Conservation (phyloP, 169 alveolate species). For the Perkinsus marinus region DNA sequence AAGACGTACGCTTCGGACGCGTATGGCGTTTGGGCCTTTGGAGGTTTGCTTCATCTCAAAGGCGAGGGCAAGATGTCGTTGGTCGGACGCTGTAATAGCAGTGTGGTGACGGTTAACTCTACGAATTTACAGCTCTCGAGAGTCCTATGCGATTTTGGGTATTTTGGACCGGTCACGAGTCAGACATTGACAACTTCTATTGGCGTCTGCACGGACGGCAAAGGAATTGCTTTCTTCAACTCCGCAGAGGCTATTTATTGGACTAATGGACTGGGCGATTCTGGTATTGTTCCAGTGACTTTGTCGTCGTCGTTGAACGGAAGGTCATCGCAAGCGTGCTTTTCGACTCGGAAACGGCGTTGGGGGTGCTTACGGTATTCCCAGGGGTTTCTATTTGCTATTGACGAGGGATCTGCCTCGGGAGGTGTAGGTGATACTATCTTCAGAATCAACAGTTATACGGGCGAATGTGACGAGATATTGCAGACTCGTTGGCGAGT, state of each 20-base stretch:
- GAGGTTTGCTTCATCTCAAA: background rate
- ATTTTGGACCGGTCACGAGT: background rate
- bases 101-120: background rate
- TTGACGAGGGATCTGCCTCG: background rate
- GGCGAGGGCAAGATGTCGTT: background rate
- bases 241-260: background rate
- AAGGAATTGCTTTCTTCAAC: background rate
- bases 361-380: background rate
- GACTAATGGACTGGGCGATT: background rate
- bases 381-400: background rate
- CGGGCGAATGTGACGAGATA: background rate
- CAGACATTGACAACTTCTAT: background rate
- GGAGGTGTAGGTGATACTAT: background rate
- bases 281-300: background rate
- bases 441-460: background rate
- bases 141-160: background rate
- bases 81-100: background rate
- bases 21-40: background rate
- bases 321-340: too few species aligned
- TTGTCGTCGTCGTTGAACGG: background rate
- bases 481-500: background rate
- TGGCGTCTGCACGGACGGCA: background rate
- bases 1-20: background rate
- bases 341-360: background rate
- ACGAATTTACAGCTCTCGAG: background rate